These are phyloP conservation scores for Aspergillus nanangensis DNA, from an alignment of 495 filamentous ascomycete species.

Conservation along the genomic window DNA sequence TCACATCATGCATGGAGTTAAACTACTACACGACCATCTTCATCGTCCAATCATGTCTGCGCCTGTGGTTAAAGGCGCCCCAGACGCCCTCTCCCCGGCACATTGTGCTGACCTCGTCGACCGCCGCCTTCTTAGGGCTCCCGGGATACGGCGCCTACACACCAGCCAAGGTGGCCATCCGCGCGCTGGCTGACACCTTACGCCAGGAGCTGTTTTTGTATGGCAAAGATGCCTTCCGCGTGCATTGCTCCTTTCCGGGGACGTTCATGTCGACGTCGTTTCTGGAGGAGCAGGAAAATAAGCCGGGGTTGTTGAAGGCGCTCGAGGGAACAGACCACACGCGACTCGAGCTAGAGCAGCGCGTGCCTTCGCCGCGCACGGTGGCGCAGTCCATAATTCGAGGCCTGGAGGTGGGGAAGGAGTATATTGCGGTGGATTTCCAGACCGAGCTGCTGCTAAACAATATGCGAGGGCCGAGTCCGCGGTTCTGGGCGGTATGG, in stretches of 20 bases:
- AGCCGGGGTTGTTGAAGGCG: slow-evolving; percentile 30
- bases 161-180: slow-evolving; percentile 28
- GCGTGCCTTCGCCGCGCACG: background rate
- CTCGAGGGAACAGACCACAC: slow-evolving; percentile 23
- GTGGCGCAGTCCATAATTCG: slow-evolving; percentile 9
- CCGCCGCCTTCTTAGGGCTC: slow-evolving; percentile 28
- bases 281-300: slow-evolving; percentile 25
- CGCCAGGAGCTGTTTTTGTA: slow-evolving; percentile 30
- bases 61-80: slow-evolving; percentile 15
- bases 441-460: slow-evolving; percentile 17
- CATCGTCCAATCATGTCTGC: slow-evolving; percentile 22
- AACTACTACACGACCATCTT: slow-evolving; percentile 31
- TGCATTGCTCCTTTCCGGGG: slow-evolving; percentile 30
- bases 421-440: slow-evolving; percentile 13
- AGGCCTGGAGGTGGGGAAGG: slow-evolving; percentile 8
- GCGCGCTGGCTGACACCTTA: slow-evolving; percentile 35
- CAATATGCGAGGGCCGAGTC: slow-evolving; percentile 25
- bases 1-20: slow-evolving; percentile 26
- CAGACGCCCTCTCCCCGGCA: slow-evolving; percentile 13
- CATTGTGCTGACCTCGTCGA: slow-evolving; percentile 30
- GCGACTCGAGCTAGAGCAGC: background rate
- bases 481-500: slow-evolving; percentile 9
- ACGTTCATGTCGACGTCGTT: slow-evolving; percentile 27
- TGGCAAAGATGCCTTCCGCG: slow-evolving; percentile 5
- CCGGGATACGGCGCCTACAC: slow-evolving; percentile 38